phyloP scores from a whole-genome alignment of 805 yeast genomes.

The Suhomyces sp. region DNA sequence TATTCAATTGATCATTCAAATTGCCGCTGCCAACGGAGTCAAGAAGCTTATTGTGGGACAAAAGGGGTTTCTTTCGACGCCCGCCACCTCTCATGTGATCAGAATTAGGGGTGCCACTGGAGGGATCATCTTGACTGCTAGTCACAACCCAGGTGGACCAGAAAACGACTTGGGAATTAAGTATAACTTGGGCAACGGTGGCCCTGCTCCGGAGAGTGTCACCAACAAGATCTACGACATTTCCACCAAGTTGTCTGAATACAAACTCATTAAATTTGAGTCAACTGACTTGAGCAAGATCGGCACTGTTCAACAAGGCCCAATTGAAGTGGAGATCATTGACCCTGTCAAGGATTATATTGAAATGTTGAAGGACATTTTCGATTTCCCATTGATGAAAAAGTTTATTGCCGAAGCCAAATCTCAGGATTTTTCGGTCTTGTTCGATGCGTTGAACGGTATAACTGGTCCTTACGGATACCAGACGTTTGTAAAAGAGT shows the following conservation, averaged over 20 bases:
- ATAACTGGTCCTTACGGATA: conserved; percentile 96
- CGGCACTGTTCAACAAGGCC: conserved; percentile 52
- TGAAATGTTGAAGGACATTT: conserved; percentile 73
- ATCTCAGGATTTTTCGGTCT: conserved; percentile 58
- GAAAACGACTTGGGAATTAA: conserved; percentile 89
- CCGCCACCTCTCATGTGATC: conserved; percentile 93
- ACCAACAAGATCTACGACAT: conserved; percentile 81
- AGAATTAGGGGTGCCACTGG: conserved; percentile 78
- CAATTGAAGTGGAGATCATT: conserved; percentile 72
- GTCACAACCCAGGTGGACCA: conserved; percentile 98
- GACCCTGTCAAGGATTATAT: conserved; percentile 81
- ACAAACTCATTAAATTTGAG: conserved; percentile 63
- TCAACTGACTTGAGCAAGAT: conserved; percentile 58
- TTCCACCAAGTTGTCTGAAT: conserved; percentile 56
- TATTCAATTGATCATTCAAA: conserved; percentile 74
- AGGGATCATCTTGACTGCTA: conserved; percentile 93
- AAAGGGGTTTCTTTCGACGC: conserved; percentile 86
- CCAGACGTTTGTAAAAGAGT: conserved; percentile 78
- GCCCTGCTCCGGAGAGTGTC: conserved; percentile 96
- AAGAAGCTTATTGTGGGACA: conserved; percentile 82
- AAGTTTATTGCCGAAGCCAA: conserved; percentile 54
- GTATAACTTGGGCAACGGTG: conserved; percentile 92
- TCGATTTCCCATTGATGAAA: conserved; percentile 81
- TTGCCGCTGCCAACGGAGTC: conserved; percentile 91
- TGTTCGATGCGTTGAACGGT: conserved; percentile 91